These are phyloP conservation scores for Heterobasidion annosum DNA, from an alignment of 1,284 basidiomycete genomes.

Conservation along the genomic window DNA sequence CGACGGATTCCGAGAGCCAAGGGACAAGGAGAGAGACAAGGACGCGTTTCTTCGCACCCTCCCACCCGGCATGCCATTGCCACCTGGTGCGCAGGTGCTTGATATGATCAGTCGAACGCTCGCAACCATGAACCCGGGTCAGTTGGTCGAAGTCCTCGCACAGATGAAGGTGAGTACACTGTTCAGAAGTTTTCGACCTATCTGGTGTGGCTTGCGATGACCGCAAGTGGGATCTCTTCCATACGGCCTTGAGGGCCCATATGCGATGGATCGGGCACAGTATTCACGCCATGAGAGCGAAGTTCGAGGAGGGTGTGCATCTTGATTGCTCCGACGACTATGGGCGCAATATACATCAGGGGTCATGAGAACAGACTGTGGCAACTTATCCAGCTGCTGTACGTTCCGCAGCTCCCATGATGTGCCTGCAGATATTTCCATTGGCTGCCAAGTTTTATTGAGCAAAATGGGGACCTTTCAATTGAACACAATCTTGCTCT, in stretches of 20 bases:
- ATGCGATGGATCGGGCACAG: background rate
- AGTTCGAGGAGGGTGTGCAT: no score
- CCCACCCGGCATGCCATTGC: constrained; percentile 74
- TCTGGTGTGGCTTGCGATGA: background rate
- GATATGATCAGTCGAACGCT: constrained; percentile 88
- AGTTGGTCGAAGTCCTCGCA: constrained; percentile 91
- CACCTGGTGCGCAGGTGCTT: constrained; percentile 68
- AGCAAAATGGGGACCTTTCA: no score
- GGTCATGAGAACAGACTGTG: no score
- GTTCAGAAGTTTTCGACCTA: constrained; percentile 10
- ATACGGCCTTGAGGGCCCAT: background rate
- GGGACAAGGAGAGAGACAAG: constrained; percentile 24
- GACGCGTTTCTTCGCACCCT: constrained; percentile 54
- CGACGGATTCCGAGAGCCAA: constrained; percentile 17
- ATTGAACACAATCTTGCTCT: no score
- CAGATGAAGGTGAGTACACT: constrained; percentile 84
- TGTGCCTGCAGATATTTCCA: background rate
- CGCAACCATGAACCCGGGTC: constrained; percentile 74
- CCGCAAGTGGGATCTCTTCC: background rate
- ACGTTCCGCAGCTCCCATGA: no score
- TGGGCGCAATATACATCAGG: no score
- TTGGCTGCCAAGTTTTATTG: background rate
- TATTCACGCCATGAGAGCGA: no score
- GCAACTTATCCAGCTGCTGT: no score
- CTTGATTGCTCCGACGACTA: no score